Conservation (phyloP, 306 rosid genomes). For the Astragalus glycyphyllos region DNA sequence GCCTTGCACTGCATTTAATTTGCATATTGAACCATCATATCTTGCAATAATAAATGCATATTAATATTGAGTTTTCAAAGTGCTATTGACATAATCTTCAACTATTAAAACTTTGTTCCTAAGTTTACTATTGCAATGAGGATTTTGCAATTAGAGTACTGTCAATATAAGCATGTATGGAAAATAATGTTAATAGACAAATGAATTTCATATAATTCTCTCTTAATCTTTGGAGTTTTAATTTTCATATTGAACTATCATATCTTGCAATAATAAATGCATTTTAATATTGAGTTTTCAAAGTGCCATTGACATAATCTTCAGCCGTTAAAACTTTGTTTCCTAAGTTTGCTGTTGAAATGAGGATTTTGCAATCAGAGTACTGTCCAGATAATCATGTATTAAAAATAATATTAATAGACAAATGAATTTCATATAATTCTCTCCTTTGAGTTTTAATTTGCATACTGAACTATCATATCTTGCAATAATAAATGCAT, state of each 20-base stretch:
- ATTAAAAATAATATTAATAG: not conserved
- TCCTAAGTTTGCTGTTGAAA: slow-evolving; percentile 17
- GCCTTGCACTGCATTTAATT: slow-evolving; percentile 87
- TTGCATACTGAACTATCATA: slow-evolving; percentile 47
- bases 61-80: slow-evolving; percentile 18
- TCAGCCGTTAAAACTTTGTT: slow-evolving; percentile 30
- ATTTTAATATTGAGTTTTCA: slow-evolving; percentile 22
- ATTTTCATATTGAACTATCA: slow-evolving; percentile 46
- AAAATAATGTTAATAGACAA: not conserved
- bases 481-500: slow-evolving; percentile 14
- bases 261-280: slow-evolving; percentile 27
- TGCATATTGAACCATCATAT: slow-evolving; percentile 45
- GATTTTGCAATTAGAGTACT: not conserved
- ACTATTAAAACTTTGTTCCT: slow-evolving; percentile 1
- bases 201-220: slow-evolving; percentile 12
- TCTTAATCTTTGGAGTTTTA: not conserved
- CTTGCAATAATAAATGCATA: slow-evolving; percentile 27
- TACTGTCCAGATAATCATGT: slow-evolving; percentile 12
- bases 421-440: slow-evolving; percentile 9
- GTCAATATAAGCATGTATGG: slow-evolving; percentile 20
- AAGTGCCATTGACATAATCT: slow-evolving; percentile 15
- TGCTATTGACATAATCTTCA: slow-evolving; percentile 14
- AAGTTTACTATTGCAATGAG: slow-evolving; percentile 4
- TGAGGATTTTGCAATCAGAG: not conserved
- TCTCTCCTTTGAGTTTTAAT: not conserved